phyloP scores from a whole-genome alignment of 2,329 filamentous ascomycete species.

The Aspergillus fructus region DNA sequence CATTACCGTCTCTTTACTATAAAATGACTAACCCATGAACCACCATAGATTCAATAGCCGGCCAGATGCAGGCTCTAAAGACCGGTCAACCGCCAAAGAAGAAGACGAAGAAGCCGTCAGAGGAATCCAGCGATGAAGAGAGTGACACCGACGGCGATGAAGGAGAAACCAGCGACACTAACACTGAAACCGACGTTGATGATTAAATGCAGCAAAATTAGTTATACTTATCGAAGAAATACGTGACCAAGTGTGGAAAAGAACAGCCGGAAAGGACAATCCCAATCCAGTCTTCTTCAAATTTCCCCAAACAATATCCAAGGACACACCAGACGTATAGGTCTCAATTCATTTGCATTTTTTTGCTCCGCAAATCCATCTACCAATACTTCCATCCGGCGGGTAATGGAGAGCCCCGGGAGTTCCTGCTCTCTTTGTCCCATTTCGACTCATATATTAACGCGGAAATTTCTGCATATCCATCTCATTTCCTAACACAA shows the following conservation, averaged over 20 bases:
- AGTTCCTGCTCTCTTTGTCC: neutral
- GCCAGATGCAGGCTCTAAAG: conserved; percentile 86
- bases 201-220: conserved; percentile 44
- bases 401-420: too few relatives aligned
- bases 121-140: conserved; percentile 64
- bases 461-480: neutral
- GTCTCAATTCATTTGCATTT: neutral
- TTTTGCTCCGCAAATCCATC: neutral
- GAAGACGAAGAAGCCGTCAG: conserved; percentile 54
- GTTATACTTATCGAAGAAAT: neutral
- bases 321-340: too few relatives aligned
- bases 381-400: too few relatives aligned
- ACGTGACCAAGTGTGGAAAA: neutral
- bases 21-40: conserved; percentile 15
- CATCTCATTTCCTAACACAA: too few relatives aligned
- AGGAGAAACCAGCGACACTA: conserved; percentile 56
- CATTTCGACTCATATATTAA: neutral
- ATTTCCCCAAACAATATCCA: too few relatives aligned
- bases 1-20: conserved; percentile 16
- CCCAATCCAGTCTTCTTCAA: neutral
- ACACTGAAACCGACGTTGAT: conserved; percentile 77
- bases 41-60: conserved; percentile 74
- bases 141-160: conserved; percentile 65
- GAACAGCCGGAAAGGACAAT: neutral
- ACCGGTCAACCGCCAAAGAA: conserved; percentile 61